Evolutionary conservation across 139 green algal species (phyloP).

Genomic region (Haematococcus lacustris): DNA sequence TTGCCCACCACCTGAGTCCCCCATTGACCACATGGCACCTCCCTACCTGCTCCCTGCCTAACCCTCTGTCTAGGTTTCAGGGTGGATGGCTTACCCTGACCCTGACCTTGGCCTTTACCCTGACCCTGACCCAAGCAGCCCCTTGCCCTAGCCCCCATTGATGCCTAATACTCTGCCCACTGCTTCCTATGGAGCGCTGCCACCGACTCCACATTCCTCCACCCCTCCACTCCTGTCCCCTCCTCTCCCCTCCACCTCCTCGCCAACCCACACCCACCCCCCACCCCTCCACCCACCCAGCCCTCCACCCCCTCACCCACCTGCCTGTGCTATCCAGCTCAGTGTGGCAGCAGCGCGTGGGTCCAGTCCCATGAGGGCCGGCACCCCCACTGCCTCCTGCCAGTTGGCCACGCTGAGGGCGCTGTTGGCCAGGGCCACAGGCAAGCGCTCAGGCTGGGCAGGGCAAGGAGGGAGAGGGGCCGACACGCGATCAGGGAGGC

Average conservation of each 20-base stretch:
- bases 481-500: not conserved
- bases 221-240: not conserved
- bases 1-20: too few species aligned
- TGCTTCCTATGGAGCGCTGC: not conserved
- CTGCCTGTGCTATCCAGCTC: conserved; percentile 8
- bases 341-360: conserved; percentile 29
- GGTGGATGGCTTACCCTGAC: too few species aligned
- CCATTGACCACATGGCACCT: too few species aligned
- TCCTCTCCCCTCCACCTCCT: not conserved
- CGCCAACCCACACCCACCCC: not conserved
- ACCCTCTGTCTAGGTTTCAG: too few species aligned
- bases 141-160: not conserved
- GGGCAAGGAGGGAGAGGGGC: not conserved
- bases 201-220: not conserved
- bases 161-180: not conserved
- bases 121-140: too few species aligned
- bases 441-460: conserved; percentile 50
- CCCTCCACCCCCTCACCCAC: not conserved
- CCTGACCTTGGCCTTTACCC: too few species aligned
- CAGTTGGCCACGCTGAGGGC: conserved; percentile 85
- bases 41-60: too few species aligned
- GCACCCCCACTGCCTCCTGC: conserved; percentile 70
- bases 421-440: conserved; percentile 73
- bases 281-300: not conserved
- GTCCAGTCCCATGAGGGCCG: conserved; percentile 74